Conservation (phyloP, 345 rosid genomes). For the Excoecaria cochinchinensis region DNA sequence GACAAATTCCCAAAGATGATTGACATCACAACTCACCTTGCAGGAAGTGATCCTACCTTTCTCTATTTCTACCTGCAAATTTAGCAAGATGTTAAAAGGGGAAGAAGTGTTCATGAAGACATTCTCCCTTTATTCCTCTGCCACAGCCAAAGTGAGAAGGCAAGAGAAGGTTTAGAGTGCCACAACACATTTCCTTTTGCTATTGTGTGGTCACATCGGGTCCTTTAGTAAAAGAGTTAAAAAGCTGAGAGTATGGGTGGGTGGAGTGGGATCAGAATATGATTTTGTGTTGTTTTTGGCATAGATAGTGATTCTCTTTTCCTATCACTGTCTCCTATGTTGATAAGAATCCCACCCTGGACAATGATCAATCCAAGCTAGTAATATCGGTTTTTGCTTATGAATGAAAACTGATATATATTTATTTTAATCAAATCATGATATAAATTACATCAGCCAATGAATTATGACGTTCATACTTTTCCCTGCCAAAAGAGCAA, state of each 20-base stretch:
- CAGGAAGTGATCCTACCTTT: constrained; percentile 25
- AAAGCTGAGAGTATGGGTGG: constrained; percentile 26
- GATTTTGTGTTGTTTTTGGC: constrained; percentile 21
- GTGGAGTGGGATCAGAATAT: constrained; percentile 50
- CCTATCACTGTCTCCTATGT: constrained; percentile 37
- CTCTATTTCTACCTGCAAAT: constrained; percentile 20
- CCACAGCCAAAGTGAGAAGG: constrained; percentile 17
- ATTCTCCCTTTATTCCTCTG: constrained; percentile 46
- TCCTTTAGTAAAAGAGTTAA: constrained; percentile 26
- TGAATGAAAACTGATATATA: not conserved
- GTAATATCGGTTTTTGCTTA: not conserved
- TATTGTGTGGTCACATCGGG: constrained; percentile 46
- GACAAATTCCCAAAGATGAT: constrained; percentile 31
- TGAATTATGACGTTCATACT: constrained; percentile 11
- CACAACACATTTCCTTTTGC: constrained; percentile 8
- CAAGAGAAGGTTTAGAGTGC: constrained; percentile 12
- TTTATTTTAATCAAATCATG: not conserved
- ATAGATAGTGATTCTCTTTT: constrained; percentile 29
- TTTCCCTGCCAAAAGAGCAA: constrained; percentile 11
- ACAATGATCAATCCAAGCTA: constrained; percentile 26
- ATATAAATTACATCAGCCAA: constrained; percentile 2
- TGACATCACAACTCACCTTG: constrained; percentile 25
- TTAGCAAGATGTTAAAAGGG: constrained; percentile 24
- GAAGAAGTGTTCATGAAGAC: constrained; percentile 37
- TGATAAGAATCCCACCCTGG: constrained; percentile 47